phyloP scores from a whole-genome alignment of 208 protist genomes.

The Blastocrithidia nonstop region DNA sequence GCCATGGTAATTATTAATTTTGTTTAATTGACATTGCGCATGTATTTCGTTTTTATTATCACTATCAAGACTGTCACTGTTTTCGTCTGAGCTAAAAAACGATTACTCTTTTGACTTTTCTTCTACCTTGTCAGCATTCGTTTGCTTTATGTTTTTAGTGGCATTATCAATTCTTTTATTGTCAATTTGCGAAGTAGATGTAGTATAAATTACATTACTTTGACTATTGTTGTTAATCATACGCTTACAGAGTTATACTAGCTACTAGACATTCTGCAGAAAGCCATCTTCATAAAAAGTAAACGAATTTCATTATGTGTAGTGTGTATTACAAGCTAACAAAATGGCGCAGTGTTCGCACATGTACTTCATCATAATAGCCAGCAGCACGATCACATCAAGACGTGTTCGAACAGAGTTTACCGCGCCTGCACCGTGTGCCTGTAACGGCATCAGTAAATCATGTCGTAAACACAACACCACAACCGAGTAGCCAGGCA shows the following conservation, averaged over 20 bases:
- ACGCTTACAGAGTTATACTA: background rate
- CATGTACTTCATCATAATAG: constrained; percentile 71
- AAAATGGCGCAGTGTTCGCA: constrained; percentile 74
- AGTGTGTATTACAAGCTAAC: constrained; percentile 14
- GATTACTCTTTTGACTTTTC: too few relatives aligned
- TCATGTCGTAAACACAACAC: constrained; percentile 35
- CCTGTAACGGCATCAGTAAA: constrained; percentile 13
- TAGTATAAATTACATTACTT: too few relatives aligned
- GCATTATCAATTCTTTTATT: too few relatives aligned
- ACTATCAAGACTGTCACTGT: too few relatives aligned
- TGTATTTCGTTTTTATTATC: constrained; percentile 2
- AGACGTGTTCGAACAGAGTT: constrained; percentile 32
- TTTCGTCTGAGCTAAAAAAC: too few relatives aligned
- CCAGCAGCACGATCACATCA: constrained; percentile 65
- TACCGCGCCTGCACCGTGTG: constrained; percentile 8
- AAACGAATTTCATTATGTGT: background rate
- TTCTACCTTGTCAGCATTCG: too few relatives aligned
- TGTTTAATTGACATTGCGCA: background rate
- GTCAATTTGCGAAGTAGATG: too few relatives aligned
- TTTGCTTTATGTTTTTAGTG: too few relatives aligned
- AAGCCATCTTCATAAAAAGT: background rate
- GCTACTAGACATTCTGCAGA: background rate
- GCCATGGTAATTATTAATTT: background rate
- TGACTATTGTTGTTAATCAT: too few relatives aligned
- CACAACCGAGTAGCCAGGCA: constrained; percentile 75